A percentile compares a stretch with the other conserved stretches of the same genome.
phyloP scores from a whole-genome alignment of 139 green algal species.

The Coelastrella sp. region DNA sequence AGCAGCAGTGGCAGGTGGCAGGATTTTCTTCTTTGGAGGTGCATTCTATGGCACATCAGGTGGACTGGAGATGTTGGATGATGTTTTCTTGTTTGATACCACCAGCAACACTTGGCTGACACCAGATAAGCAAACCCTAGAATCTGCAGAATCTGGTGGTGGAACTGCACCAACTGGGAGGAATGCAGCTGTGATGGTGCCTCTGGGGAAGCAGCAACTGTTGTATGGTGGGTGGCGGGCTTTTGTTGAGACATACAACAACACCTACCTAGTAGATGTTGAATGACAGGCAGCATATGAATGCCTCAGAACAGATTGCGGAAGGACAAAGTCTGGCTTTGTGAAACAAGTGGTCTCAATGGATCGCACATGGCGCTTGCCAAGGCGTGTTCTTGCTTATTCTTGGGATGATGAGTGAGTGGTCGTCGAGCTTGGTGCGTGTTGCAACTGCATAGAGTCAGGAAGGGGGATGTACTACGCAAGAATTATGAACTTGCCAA shows the following conservation, averaged over 20 bases:
- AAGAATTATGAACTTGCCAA: no score
- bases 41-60: constrained; percentile 55
- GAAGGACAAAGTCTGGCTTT: no score
- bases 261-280: constrained; percentile 45
- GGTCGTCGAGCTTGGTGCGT: no score
- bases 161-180: constrained; percentile 34
- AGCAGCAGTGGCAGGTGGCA: constrained; percentile 25
- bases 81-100: constrained; percentile 49
- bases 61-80: constrained; percentile 51
- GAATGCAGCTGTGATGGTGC: constrained; percentile 53
- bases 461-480: no score
- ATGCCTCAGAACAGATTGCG: no score
- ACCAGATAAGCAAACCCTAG: neutral
- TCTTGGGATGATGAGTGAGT: no score
- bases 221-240: constrained; percentile 52
- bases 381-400: no score
- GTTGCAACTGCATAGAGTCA: no score
- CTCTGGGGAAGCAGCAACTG: constrained; percentile 21
- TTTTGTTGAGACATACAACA: constrained; percentile 59
- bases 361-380: no score
- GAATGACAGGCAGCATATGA: neutral
- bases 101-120: constrained; percentile 35
- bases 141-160: neutral
- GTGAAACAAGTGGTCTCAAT: no score
- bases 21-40: constrained; percentile 53